Conservation (phyloP, 352 stramenopile genomes). For the Globisporangium viniferum region DNA sequence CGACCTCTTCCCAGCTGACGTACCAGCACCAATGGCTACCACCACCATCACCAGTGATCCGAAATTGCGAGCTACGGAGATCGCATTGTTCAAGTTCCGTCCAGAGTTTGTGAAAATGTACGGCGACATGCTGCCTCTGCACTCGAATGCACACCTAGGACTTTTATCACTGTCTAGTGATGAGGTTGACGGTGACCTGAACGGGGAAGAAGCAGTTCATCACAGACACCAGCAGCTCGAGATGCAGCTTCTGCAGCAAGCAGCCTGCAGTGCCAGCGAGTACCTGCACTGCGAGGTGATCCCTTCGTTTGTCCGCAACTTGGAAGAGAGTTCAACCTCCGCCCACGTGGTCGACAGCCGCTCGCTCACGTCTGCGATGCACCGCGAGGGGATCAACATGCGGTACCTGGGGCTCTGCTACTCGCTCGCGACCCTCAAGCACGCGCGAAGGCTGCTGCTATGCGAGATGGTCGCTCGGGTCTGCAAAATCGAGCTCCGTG, state of each 20-base stretch:
- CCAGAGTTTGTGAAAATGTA: constrained; percentile 49
- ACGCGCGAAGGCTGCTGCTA: constrained; percentile 44
- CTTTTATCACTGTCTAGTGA: background rate
- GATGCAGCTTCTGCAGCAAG: constrained; percentile 32
- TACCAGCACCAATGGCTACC: constrained; percentile 9
- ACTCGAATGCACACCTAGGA: constrained; percentile 27
- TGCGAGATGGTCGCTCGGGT: constrained; percentile 60
- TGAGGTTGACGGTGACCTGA: background rate
- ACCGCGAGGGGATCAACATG: constrained; percentile 55
- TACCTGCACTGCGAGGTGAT: constrained; percentile 39
- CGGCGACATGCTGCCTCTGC: constrained; percentile 32
- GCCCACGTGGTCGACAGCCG: constrained; percentile 31
- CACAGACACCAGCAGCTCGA: constrained; percentile 20
- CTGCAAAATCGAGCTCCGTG: constrained; percentile 50
- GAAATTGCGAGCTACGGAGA: constrained; percentile 8
- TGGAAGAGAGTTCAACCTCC: constrained; percentile 25
- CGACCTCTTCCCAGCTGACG: constrained; percentile 33
- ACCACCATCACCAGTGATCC: constrained; percentile 17
- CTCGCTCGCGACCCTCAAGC: constrained; percentile 36
- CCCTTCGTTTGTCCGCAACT: constrained; percentile 39
- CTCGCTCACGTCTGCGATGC: constrained; percentile 38
- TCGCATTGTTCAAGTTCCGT: constrained; percentile 35
- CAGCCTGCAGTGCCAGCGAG: constrained; percentile 30
- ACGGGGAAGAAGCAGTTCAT: background rate
- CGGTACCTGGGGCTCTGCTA: constrained; percentile 58